phyloP scores from a whole-genome alignment of 208 protist species.

The Tritrichomonas foetus region DNA sequence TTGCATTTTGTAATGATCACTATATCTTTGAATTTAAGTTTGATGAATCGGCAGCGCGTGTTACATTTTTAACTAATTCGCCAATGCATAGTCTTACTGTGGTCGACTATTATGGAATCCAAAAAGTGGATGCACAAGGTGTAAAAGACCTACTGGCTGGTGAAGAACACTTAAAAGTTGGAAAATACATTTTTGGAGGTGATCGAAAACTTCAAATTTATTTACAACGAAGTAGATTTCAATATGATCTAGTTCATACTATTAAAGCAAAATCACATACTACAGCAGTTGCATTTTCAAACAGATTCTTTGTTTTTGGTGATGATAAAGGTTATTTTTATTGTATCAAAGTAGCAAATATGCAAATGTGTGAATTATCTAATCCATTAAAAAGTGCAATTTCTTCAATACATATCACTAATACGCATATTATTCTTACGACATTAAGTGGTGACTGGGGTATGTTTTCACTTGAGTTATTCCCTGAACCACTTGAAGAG shows the following conservation, averaged over 20 bases:
- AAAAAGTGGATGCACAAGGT: background rate
- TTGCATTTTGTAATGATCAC: background rate
- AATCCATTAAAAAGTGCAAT: background rate
- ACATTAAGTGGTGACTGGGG: background rate
- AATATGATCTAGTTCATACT: background rate
- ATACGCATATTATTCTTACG: background rate
- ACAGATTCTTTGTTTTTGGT: background rate
- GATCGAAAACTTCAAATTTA: background rate
- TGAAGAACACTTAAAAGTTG: background rate
- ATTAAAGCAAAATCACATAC: background rate
- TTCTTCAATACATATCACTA: background rate
- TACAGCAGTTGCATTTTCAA: background rate
- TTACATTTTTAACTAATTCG: background rate
- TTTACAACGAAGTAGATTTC: background rate
- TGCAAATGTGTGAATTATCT: background rate
- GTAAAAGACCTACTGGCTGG: background rate
- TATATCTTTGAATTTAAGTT: slow-evolving; percentile 3
- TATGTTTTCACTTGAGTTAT: background rate
- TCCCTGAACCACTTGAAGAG: background rate
- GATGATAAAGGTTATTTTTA: background rate
- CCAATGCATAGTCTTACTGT: background rate
- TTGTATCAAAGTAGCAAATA: background rate
- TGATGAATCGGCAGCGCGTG: background rate
- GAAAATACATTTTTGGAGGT: slow-evolving; percentile 18
- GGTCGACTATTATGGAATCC: background rate